These are phyloP conservation scores for Candida verbasci DNA, from an alignment of 805 yeast species.

Conservation along the genomic window DNA sequence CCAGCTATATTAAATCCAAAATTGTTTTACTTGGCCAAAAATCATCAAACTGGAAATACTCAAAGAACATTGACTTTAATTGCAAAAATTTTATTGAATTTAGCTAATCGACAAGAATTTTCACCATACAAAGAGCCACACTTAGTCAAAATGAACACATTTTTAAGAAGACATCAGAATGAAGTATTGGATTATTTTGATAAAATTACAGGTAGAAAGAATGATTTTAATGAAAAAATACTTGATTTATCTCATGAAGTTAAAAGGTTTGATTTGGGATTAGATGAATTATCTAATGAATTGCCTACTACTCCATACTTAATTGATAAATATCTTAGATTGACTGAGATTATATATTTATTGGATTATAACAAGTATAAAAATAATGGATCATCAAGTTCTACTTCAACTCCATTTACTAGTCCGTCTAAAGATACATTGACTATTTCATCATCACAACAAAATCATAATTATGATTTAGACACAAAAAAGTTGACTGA, in stretches of 20 bases:
- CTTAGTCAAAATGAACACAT: slow-evolving; percentile 63
- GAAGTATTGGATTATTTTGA: slow-evolving; percentile 70
- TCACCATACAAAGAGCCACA: slow-evolving; percentile 81
- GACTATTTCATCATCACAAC: background rate
- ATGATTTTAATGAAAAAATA: slow-evolving; percentile 58
- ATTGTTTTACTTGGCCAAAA: slow-evolving; percentile 64
- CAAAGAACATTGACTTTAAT: slow-evolving; percentile 78
- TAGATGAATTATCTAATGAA: slow-evolving; percentile 47
- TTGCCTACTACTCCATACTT: slow-evolving; percentile 66
- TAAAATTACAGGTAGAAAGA: slow-evolving; percentile 62
- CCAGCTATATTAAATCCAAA: slow-evolving; percentile 93
- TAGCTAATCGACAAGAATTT: slow-evolving; percentile 73
- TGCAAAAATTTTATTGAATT: slow-evolving; percentile 73
- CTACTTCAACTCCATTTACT: background rate
- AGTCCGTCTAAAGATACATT: slow-evolving; percentile 2
- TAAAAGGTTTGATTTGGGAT: slow-evolving; percentile 53
- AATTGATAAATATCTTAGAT: slow-evolving; percentile 60
- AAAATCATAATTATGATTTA: background rate
- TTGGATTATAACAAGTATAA: slow-evolving; percentile 21
- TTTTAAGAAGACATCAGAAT: slow-evolving; percentile 51
- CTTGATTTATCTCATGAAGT: slow-evolving; percentile 54
- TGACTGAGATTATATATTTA: slow-evolving; percentile 53
- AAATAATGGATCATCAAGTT: background rate
- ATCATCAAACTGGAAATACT: slow-evolving; percentile 65
- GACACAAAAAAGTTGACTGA: slow-evolving; percentile 3